Base-by-base conservation (phyloP, 768 basidiomycete genomes). In the Tubosaeta sp. region DNA sequence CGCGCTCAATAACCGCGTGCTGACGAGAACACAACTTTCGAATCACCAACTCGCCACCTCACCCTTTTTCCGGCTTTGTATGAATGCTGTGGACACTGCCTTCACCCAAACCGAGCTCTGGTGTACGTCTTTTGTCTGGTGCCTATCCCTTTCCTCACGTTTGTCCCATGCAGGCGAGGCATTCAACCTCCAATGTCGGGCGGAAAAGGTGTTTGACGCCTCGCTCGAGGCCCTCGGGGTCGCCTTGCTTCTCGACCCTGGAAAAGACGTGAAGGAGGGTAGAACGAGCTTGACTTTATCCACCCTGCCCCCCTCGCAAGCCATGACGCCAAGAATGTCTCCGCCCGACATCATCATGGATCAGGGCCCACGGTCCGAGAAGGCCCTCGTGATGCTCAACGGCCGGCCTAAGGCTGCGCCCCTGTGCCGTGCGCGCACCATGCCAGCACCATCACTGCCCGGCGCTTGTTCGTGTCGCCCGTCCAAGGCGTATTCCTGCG, bases 381-480 rank as follows among this genome's bases (percentile, higher is more conserved):
- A 35, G 24, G 51, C 46, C 16, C 30, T 39, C 6, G 36, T 6
- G 27, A 25, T 43, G 34, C 4, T 65, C 39, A 47, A 46, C 16
- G 39, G 51, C n/a, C 12, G 10, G 2, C 8, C 55, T 21, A 53
- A 52, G 30, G 22, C 6, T 11, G 14, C 31, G 19, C 46, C 48
- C 1, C 32, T 61, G 43, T 58, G 49, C 39, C 62, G 58, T 4
- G 35, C 55, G 7, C 40, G 55, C 36, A 53, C 63, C 13, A 54
- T 62, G 54, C 63, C 64, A 1, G 1, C 39, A n/a, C 10, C 56
- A 24, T 39, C 21, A 11, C n/a, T 9, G 12, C 25, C 46, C 13
- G 22, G 4, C 8, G 22, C 45, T 19, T 8, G 21, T 44, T 9
- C 49, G 11, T 24, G 6, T 31, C 48, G 12, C 8, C 14, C 46